A percentile compares a stretch with the other conserved stretches of the same genome.
Conservation (phyloP, 2,329 filamentous ascomycete genomes). For the Aspergillus alliaceus region DNA sequence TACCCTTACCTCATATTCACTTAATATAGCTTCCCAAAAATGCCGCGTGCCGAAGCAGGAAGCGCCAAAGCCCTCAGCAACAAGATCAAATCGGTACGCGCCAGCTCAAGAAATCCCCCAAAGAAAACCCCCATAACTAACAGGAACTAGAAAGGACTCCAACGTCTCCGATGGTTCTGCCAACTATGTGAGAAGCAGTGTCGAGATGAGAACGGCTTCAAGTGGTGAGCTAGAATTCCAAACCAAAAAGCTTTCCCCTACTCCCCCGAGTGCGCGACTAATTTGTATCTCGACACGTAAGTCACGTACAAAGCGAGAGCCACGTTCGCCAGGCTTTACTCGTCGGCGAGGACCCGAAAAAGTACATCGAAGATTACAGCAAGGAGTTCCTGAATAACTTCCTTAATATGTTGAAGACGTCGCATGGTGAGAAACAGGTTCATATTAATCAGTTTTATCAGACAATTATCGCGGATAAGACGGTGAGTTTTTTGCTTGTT, state of each 20-base stretch:
- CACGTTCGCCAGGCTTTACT: slow-evolving; percentile 88
- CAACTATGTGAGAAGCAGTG: slow-evolving; percentile 75
- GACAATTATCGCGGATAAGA: slow-evolving; percentile 82
- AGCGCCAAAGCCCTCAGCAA: slow-evolving; percentile 89
- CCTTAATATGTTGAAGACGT: slow-evolving; percentile 71
- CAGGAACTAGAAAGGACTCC: slow-evolving; percentile 48
- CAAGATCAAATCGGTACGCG: slow-evolving; percentile 76
- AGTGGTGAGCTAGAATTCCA: no score
- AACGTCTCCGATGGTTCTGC: slow-evolving; percentile 90
- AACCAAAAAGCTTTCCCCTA: no score
- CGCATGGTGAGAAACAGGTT: slow-evolving; percentile 87
- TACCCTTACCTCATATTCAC: no score
- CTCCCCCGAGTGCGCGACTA: no score
- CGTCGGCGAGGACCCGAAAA: slow-evolving; percentile 83
- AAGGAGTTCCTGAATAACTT: slow-evolving; percentile 82
- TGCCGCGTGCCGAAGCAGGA: slow-evolving; percentile 91
- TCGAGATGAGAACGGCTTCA: slow-evolving; percentile 87
- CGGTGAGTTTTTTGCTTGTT: slow-evolving; percentile 35
- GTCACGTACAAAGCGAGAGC: slow-evolving; percentile 79
- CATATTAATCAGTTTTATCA: slow-evolving; percentile 94
- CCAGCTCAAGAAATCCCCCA: slow-evolving; percentile 24
- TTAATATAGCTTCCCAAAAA: no score
- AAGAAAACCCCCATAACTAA: slow-evolving; percentile 8
- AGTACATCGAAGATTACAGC: slow-evolving; percentile 78
- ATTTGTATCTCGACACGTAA: no score